Evolutionary conservation across 768 basidiomycete species (phyloP).

Genomic region (Holtermannia corniformis): DNA sequence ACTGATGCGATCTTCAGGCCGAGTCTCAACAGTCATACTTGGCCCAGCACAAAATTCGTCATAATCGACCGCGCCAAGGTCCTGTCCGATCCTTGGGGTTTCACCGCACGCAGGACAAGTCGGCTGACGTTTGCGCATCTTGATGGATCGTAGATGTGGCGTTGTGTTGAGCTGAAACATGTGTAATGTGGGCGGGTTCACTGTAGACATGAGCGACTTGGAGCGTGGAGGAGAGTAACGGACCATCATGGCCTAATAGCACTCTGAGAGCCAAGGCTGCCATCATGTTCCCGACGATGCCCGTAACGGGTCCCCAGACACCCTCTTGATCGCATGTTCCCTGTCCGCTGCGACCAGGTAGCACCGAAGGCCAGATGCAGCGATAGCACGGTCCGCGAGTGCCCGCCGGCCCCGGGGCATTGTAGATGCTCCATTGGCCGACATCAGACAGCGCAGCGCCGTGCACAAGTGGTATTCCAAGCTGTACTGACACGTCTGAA

Average conservation of each 20-base stretch:
- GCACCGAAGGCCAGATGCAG: slow-evolving; percentile 78
- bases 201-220: slow-evolving; percentile 41
- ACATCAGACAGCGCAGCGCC: slow-evolving; percentile 65
- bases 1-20: slow-evolving; percentile 32
- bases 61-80: slow-evolving; percentile 61
- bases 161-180: slow-evolving; percentile 62
- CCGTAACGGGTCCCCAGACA: slow-evolving; percentile 78
- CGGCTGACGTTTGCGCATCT: slow-evolving; percentile 60
- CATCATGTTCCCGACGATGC: slow-evolving; percentile 79
- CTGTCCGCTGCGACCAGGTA: slow-evolving; percentile 49
- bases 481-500: slow-evolving; percentile 68
- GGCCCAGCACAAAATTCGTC: slow-evolving; percentile 80
- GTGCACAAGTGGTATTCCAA: slow-evolving; percentile 74
- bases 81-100: slow-evolving; percentile 39
- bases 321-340: slow-evolving; percentile 83
- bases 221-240: slow-evolving; percentile 1
- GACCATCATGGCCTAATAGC: slow-evolving; percentile 53
- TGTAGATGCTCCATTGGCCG: slow-evolving; percentile 42
- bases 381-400: slow-evolving; percentile 78
- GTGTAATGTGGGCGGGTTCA: slow-evolving; percentile 56
- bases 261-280: slow-evolving; percentile 80
- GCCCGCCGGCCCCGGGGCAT: slow-evolving; percentile 12
- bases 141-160: slow-evolving; percentile 72
- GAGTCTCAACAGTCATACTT: slow-evolving; percentile 49
- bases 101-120: slow-evolving; percentile 68